Percentiles rank a stretch among this genome's conserved stretches.
phyloP scores from a whole-genome alignment of 768 basidiomycete species.

The Strobilomyces echinocephalus region DNA sequence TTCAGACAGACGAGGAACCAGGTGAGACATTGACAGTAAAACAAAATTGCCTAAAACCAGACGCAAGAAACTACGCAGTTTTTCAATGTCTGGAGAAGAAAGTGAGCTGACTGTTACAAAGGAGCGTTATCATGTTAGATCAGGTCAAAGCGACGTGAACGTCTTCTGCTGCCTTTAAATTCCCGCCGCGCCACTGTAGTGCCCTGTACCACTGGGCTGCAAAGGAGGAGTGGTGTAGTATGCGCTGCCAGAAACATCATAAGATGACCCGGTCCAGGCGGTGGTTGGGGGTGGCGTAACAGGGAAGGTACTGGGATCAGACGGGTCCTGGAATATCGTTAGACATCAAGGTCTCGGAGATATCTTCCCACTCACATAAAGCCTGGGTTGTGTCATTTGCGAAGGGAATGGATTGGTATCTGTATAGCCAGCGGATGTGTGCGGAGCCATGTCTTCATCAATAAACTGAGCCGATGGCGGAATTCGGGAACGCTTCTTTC shows the following conservation, averaged over 20 bases:
- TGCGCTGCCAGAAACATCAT: constrained; percentile 2
- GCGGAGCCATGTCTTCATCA: not conserved
- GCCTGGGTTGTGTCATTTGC: constrained; percentile 20
- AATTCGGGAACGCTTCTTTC: constrained; percentile 23
- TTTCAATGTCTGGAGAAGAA: not conserved
- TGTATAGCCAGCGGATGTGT: constrained; percentile 5
- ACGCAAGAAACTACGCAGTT: not conserved
- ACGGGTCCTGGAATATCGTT: constrained; percentile 27
- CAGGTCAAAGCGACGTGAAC: too few species aligned
- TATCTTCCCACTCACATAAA: constrained; percentile 27
- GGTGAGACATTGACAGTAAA: not conserved
- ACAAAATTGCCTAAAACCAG: not conserved
- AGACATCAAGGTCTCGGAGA: not conserved
- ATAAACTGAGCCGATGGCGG: constrained; percentile 16
- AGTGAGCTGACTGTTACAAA: not conserved
- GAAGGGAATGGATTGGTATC: constrained; percentile 11
- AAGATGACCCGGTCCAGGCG: constrained; percentile 3
- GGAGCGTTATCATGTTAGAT: not conserved
- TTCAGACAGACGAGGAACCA: not conserved
- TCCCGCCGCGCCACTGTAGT: constrained; percentile 27
- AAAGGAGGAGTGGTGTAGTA: constrained; percentile 9
- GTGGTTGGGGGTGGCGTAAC: constrained; percentile 20
- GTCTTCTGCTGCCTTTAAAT: constrained; percentile 9
- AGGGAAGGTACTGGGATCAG: constrained; percentile 37
- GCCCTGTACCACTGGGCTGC: constrained; percentile 10